Evolutionary conservation across 164 flowering plant genomes (phyloP), one percentile per base, ranked within the genome.

Genomic region (Stephania yunnanensis): DNA sequence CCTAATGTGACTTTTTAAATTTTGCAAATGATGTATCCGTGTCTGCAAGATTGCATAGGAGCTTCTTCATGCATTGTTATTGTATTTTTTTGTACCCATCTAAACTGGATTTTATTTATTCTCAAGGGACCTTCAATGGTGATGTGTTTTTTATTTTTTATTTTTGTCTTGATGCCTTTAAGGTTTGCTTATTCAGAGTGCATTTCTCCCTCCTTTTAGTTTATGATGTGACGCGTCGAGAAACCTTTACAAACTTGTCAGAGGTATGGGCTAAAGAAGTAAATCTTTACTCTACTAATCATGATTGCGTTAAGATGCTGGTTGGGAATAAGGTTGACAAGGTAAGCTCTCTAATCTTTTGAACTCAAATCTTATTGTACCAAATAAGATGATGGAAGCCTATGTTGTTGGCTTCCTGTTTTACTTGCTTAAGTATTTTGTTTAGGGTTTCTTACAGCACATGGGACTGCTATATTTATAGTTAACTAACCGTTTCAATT

Each of bases 261-360:
- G 81, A 90, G 8, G 77, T 83, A 63, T 92, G 98, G 99, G 86
- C 89, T 9, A 92, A 89, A 85, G 97, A 95, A 76, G 80, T 90
- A 42, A 90, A 92, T 78, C 84, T 86, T 10, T 89, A 89, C 85
- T 92, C 89, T 52, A 95, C 93, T 1, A 89, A 90, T 84, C 83
- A 74, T 10, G 95, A 88, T 13, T 95, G 98, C 67, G 72, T 95
- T 80, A 93, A 88, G 83, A 81, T 95, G 72, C 87, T 93, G 11
- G 94, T 93, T 68, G 99, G 97, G 20, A 95, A 95, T 78, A 93
- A 93, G 84, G 90, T 92, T 77, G 99, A 95, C 75, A 88, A 78
- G 90, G 98, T 95, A 80, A 80, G 83, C 82, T 73, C 63, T 13
- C 17, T 46, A 11, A 36, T 48, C 6, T 17, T 44, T 70, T 67